A percentile compares a stretch with the other conserved stretches of the same genome.
Conservation (phyloP, 257 asterid genomes). For the Gardenia jasminoides region DNA sequence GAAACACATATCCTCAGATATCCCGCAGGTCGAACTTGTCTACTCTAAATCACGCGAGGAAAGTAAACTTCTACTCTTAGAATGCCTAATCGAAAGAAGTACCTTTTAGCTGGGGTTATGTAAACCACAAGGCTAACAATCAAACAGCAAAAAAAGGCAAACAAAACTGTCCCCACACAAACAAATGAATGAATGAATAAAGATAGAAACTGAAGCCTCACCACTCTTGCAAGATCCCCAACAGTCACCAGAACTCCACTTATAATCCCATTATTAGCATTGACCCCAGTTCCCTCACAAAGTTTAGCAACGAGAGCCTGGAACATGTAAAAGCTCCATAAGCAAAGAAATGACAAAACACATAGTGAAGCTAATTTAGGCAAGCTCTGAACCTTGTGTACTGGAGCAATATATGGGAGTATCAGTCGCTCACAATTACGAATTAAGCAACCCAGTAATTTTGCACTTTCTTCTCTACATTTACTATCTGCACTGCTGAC, state of each 20-base stretch:
- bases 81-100: background rate
- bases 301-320: conserved; percentile 97
- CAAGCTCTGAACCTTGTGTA: conserved; percentile 73
- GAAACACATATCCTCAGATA: background rate
- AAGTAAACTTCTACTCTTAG: background rate
- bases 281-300: conserved; percentile 88
- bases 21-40: background rate
- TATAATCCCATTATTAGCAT: conserved; percentile 88
- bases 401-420: conserved; percentile 91
- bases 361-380: background rate
- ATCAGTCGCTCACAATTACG: conserved; percentile 95
- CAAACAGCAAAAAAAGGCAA: background rate
- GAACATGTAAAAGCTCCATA: conserved; percentile 27
- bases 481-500: conserved; percentile 93
- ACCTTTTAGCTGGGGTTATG: background rate
- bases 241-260: conserved; percentile 98
- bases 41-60: background rate
- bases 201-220: conserved; percentile 37
- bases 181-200: too few relatives aligned
- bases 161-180: background rate
- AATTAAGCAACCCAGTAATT: conserved; percentile 93
- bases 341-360: background rate
- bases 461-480: conserved; percentile 99
- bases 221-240: conserved; percentile 99
- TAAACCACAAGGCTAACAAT: background rate